Evolutionary conservation across 2,329 filamentous ascomycete species (phyloP).

Genomic region (Leptographium procerum): DNA sequence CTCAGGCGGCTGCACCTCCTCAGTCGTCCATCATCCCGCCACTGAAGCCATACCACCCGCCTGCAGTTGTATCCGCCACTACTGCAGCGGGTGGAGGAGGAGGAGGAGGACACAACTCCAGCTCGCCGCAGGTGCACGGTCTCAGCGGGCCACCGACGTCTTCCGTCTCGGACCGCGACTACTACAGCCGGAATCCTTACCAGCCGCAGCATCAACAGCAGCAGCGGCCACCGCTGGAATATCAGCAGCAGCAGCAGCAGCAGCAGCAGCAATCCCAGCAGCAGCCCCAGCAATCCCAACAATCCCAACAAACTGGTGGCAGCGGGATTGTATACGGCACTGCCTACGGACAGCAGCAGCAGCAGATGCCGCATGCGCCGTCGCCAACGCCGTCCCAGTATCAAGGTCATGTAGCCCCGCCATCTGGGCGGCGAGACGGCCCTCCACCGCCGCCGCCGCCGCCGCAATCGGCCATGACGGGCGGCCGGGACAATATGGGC

Average conservation of each 20-base stretch:
- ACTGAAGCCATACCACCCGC: constrained; percentile 33
- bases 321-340: background rate
- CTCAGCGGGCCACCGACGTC: constrained; percentile 26
- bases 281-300: too few species aligned
- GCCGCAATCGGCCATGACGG: background rate
- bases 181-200: constrained; percentile 30
- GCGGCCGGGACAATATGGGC: background rate
- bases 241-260: constrained; percentile 20
- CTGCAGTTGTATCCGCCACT: background rate
- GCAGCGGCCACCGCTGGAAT: constrained; percentile 23
- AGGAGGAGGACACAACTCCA: constrained; percentile 33
- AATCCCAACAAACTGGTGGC: background rate
- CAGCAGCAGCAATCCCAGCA: background rate
- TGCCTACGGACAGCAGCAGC: constrained; percentile 4
- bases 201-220: constrained; percentile 7
- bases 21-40: constrained; percentile 38
- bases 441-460: background rate
- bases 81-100: background rate
- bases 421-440: background rate
- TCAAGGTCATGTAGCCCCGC: constrained; percentile 6
- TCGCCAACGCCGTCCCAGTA: constrained; percentile 23
- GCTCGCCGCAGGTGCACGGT: constrained; percentile 39
- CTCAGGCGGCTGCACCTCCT: constrained; percentile 11
- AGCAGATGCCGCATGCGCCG: constrained; percentile 3
- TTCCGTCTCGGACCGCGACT: constrained; percentile 29